Evolutionary conservation across 805 yeast genomes (phyloP).

Genomic region (Teunomyces gatunensis): DNA sequence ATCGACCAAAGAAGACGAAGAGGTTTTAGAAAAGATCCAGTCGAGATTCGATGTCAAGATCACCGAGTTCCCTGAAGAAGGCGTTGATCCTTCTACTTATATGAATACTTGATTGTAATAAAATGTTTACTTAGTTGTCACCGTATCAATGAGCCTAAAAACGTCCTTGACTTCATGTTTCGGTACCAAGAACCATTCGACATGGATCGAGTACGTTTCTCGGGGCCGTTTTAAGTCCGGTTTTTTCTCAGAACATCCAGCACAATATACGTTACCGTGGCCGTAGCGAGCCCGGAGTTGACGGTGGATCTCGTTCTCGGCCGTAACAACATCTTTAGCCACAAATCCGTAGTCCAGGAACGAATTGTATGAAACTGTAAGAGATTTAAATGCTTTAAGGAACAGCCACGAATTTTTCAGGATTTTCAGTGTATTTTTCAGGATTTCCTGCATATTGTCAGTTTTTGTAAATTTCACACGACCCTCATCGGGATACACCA

Average conservation of each 20-base stretch:
- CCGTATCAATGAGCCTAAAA: conserved; percentile 29
- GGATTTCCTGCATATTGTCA: neutral
- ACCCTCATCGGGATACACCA: conserved; percentile 16
- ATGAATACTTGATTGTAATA: conserved; percentile 71
- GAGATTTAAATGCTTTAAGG: neutral
- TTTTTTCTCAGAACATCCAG: conserved; percentile 33
- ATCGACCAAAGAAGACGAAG: conserved; percentile 81
- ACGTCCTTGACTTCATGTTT: conserved; percentile 34
- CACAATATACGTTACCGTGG: conserved; percentile 47
- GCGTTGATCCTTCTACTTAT: conserved; percentile 95
- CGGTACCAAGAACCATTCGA: conserved; percentile 59
- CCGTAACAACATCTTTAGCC: conserved; percentile 23
- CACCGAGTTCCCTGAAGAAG: conserved; percentile 94
- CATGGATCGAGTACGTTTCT: conserved; percentile 38
- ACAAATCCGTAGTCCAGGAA: conserved; percentile 36
- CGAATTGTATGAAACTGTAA: neutral
- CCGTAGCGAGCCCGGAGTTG: conserved; percentile 41
- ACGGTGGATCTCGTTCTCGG: conserved; percentile 45
- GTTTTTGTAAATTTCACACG: neutral
- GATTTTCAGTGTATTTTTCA: no score
- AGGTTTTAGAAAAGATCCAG: conserved; percentile 87
- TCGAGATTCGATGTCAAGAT: conserved; percentile 96
- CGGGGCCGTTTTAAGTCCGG: neutral
- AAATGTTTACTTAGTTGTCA: neutral
- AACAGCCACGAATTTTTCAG: neutral